Conservation (phyloP, 2,329 filamentous ascomycete genomes). For the Xylariaceae sp. region DNA sequence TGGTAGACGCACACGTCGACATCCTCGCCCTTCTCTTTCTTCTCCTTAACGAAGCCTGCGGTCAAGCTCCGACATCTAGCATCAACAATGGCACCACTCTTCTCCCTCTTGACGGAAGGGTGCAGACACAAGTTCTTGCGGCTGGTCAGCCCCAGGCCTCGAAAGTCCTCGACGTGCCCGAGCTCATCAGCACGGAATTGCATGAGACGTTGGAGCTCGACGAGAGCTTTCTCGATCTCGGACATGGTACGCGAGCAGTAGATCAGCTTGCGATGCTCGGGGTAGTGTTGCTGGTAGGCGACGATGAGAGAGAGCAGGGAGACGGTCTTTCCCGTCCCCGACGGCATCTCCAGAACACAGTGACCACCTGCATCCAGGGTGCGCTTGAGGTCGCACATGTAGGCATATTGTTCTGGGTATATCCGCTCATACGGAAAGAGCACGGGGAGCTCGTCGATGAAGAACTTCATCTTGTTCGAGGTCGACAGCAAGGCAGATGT, state of each 20-base stretch:
- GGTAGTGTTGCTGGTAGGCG: slow-evolving; percentile 91
- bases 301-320: slow-evolving; percentile 93
- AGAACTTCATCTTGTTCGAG: slow-evolving; percentile 63
- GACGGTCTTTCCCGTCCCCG: slow-evolving; percentile 95
- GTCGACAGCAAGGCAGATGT: neutral
- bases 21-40: slow-evolving; percentile 91
- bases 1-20: slow-evolving; percentile 95
- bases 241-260: slow-evolving; percentile 99
- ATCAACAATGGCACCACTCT: slow-evolving; percentile 90
- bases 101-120: slow-evolving; percentile 92
- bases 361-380: slow-evolving; percentile 93
- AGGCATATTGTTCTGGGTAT: slow-evolving; percentile 65
- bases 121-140: slow-evolving; percentile 96
- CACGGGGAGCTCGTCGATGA: slow-evolving; percentile 58
- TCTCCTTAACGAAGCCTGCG: slow-evolving; percentile 95
- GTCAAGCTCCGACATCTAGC: slow-evolving; percentile 94
- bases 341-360: slow-evolving; percentile 98
- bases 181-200: slow-evolving; percentile 87
- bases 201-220: slow-evolving; percentile 89
- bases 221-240: slow-evolving; percentile 95
- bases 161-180: slow-evolving; percentile 88
- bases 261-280: slow-evolving; percentile 91
- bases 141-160: slow-evolving; percentile 87
- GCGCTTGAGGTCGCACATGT: slow-evolving; percentile 81
- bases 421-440: slow-evolving; percentile 40